Base-by-base conservation (phyloP, 2,329 filamentous ascomycete genomes). In the Aspergillus fischeri region DNA sequence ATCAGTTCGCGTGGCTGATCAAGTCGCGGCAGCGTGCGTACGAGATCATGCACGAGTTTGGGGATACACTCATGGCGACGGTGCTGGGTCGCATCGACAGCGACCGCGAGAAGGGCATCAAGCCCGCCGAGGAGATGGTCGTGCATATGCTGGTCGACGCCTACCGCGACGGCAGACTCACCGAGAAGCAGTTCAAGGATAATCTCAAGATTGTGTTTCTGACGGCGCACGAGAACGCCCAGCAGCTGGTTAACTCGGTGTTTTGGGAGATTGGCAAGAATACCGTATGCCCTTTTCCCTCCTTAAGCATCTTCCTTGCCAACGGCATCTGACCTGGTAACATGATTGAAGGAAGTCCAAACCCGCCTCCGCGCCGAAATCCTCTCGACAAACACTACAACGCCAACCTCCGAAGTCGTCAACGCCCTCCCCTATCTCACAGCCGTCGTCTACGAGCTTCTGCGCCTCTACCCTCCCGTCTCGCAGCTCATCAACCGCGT, bases 381-480 rank as follows among this genome's bases (percentile, higher is more conserved):
- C 11, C 52, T 62, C 1, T 53, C 49, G 9, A 58, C 53, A 14
- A 51, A 10, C 1, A 54, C 54, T 11, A 53, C 52, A 0, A 49
- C 56, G 20, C 53, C 67, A 62, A 53, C 61, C 20, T 38, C 66
- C 67, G 49, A 72, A 63, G 28, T 56, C 5, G 27, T 75, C 25
- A 68, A 74, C 45, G 67, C 70, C 35, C 67, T 80, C 28, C 78
- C 79, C 0, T 72, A 73, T 32, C 67, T 82, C 5, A 78, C 74
- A 1, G 68, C 79, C 0, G 71, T 78, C 25, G 67, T 81, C 21
- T 76, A 78, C 59, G 80, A 82, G 53, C 67, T 71, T 24, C 71
- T 82, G 11, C 77, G 80, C 1, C 70, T 82, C 49, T 80, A 77
- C 55, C 80, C 80, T 0, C 79, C 80, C 7, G 76, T 82, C 52